Evolutionary conservation across 1,284 basidiomycete genomes (phyloP), one percentile per base, ranked within the genome.

Genomic region (Moesziomyces aphidis): DNA sequence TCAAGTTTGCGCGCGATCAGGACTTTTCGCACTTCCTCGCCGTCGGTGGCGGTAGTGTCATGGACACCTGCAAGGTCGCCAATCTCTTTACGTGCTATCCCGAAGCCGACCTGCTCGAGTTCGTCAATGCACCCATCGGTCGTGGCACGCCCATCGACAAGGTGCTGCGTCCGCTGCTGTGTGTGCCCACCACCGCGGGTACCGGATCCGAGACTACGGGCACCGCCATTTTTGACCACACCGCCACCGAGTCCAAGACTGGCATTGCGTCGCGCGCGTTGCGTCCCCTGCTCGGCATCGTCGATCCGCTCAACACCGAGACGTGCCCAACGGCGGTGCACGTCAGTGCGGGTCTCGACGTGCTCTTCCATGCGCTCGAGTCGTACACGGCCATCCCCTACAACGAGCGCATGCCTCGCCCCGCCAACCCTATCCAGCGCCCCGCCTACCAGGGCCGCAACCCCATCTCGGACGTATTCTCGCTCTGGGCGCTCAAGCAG

Each of bases 361-460:
- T 97, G 1, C 83, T 87, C 51, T 96, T 96, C 89, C 94, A 97
- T 83, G 93, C 94, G 56, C 88, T 97, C 85, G 94, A 98, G 85
- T 94, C 93, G 72, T 64, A 68, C 42, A 73, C 72, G 21, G 66
- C 73, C 36, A 73, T 79, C 70, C 53, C 66, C 10, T 96, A 96
- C 85, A 91, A 90, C 42, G 93, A 97, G 85, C 91, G 95, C 55
- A 90, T 88, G 0, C 95, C 95, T 17, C 90, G 96, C 39, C 96
- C 96, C 1, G 82, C 89, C 17, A 97, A 98, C 86, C 95, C 95
- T 4, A 91, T 95, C 51, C 87, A 94, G 56, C 89, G 96, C 50
- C 95, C 86, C 2, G 93, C 95, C 9, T 98, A 97, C 83, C 95
- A 98, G 86, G 95, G 95, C 51, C 92, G 93, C 76, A 98, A 98